phyloP scores from a whole-genome alignment of 257 asterid species.

The Verbena officinalis region DNA sequence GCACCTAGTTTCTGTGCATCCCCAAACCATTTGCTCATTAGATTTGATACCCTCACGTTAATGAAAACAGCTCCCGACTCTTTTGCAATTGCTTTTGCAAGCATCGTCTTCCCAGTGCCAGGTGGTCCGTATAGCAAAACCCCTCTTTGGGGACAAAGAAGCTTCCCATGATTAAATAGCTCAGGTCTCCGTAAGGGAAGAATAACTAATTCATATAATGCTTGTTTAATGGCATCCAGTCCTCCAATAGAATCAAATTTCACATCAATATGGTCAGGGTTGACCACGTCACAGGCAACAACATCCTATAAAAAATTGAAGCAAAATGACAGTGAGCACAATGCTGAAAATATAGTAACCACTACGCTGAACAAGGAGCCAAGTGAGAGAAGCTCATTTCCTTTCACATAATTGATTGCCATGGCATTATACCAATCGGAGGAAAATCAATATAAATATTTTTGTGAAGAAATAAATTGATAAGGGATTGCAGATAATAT shows the following conservation, averaged over 20 bases:
- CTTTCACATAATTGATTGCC: neutral
- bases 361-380: constrained; percentile 16
- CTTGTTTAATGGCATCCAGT: constrained; percentile 77
- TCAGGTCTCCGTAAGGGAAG: constrained; percentile 91
- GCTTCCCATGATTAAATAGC: constrained; percentile 84
- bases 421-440: neutral
- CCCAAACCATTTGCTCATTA: constrained; percentile 99
- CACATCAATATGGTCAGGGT: constrained; percentile 83
- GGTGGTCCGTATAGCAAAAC: constrained; percentile 96
- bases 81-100: constrained; percentile 97
- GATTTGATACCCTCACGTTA: constrained; percentile 76
- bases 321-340: constrained; percentile 25
- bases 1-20: constrained; percentile 95
- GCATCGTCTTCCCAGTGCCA: constrained; percentile 99
- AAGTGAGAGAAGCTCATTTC: neutral
- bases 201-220: constrained; percentile 80
- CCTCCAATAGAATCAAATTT: constrained; percentile 84
- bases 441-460: neutral
- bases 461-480: neutral
- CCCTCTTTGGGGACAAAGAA: constrained; percentile 92
- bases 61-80: constrained; percentile 95
- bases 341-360: neutral
- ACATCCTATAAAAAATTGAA: constrained; percentile 61
- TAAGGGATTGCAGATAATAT: neutral
- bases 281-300: constrained; percentile 91